phyloP scores from a whole-genome alignment of 2,329 filamentous ascomycete species.

The Fusarium solani-melongenae region DNA sequence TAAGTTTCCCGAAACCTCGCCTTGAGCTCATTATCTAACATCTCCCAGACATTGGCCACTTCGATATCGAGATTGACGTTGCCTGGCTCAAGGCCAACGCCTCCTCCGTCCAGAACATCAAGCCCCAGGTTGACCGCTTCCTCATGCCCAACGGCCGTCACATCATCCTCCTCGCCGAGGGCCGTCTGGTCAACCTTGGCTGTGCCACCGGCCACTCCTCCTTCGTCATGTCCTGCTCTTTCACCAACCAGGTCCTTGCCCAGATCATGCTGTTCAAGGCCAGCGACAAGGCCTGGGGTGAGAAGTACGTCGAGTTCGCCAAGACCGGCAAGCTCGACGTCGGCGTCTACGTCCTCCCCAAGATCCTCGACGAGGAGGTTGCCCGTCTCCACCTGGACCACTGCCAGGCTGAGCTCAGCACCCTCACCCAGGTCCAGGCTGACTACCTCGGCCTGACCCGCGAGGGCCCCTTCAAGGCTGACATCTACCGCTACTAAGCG shows the following conservation, averaged over 20 bases:
- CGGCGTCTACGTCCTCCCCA: slow-evolving; percentile 93
- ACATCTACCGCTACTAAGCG: slow-evolving; percentile 65
- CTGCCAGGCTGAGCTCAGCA: slow-evolving; percentile 93
- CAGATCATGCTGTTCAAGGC: slow-evolving; percentile 99
- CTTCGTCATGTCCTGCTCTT: slow-evolving; percentile 99
- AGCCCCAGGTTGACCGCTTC: slow-evolving; percentile 99
- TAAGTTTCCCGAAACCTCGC: slow-evolving; percentile 53
- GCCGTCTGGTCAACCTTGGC: slow-evolving; percentile 98
- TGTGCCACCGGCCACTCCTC: slow-evolving; percentile 99
- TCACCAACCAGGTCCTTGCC: slow-evolving; percentile 99
- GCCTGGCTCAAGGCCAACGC: slow-evolving; percentile 99
- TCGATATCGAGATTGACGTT: slow-evolving; percentile 99
- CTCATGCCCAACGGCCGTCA: slow-evolving; percentile 92
- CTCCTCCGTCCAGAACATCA: slow-evolving; percentile 95
- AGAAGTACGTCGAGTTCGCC: slow-evolving; percentile 97
- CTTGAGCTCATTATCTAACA: slow-evolving; percentile 16
- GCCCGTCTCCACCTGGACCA: slow-evolving; percentile 92
- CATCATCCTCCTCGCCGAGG: slow-evolving; percentile 98
- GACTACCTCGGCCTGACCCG: slow-evolving; percentile 91
- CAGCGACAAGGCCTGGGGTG: slow-evolving; percentile 84
- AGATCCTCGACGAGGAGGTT: slow-evolving; percentile 99
- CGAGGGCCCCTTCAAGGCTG: slow-evolving; percentile 95
- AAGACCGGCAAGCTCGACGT: slow-evolving; percentile 89
- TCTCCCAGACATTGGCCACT: slow-evolving; percentile 88
- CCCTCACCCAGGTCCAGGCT: slow-evolving; percentile 85